Evolutionary conservation across 108 stramenopile species (phyloP).

Genomic region (Conticribra guillardii): DNA sequence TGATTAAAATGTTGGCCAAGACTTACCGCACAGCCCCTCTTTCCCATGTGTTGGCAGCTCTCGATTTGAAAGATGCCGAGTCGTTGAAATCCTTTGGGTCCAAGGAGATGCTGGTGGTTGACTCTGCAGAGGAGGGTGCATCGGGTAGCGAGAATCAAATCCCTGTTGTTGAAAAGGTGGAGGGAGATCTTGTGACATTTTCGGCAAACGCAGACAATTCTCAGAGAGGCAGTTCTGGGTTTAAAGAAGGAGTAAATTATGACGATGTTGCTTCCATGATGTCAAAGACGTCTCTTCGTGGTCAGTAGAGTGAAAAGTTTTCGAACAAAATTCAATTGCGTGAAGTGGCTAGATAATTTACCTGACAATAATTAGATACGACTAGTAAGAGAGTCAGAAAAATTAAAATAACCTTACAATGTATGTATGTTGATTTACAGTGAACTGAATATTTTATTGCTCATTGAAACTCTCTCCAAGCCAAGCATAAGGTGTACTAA

Average conservation of each 20-base stretch:
- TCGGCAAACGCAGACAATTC: conserved; percentile 71
- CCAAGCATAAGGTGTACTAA: no score
- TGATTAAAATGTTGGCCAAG: conserved; percentile 65
- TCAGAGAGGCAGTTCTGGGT: conserved; percentile 59
- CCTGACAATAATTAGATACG: no score
- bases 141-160: conserved; percentile 41
- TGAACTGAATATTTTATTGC: no score
- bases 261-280: conserved; percentile 46
- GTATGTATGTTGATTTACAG: no score
- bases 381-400: no score
- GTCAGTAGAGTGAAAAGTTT: conserved; percentile 12
- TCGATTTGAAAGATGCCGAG: conserved; percentile 59
- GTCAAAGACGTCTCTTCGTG: conserved; percentile 37
- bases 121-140: conserved; percentile 32
- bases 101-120: conserved; percentile 28
- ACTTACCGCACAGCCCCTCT: conserved; percentile 72
- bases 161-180: conserved; percentile 48
- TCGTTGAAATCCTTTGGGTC: conserved; percentile 41
- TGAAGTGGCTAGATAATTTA: no score
- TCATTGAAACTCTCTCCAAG: no score
- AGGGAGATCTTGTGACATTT: conserved; percentile 63
- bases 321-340: background rate
- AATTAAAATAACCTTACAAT: no score
- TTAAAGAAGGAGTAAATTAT: conserved; percentile 53
- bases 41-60: conserved; percentile 50